phyloP scores from a whole-genome alignment of 2,329 filamentous ascomycete species.

The Pseudogymnoascus pannorum region DNA sequence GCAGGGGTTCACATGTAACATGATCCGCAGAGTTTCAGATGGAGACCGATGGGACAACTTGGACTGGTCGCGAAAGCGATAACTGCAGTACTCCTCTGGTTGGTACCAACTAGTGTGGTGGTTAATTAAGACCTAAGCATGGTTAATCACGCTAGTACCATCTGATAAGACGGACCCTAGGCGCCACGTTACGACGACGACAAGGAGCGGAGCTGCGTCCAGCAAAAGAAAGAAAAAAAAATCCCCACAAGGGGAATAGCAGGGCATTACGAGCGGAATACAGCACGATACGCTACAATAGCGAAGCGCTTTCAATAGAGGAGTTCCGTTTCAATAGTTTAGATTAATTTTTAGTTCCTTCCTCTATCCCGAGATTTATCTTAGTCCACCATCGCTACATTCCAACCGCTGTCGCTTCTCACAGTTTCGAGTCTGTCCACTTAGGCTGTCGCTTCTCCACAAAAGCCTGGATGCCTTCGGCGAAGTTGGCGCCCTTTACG shows the following conservation, averaged over 20 bases:
- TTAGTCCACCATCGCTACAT: not conserved
- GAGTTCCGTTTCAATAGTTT: slow-evolving; percentile 5
- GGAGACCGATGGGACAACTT: not conserved
- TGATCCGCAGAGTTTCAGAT: not conserved
- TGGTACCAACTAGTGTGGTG: not conserved
- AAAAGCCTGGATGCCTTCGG: slow-evolving; percentile 65
- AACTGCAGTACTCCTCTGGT: not conserved
- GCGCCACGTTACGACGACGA: not conserved
- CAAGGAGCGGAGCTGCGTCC: not conserved
- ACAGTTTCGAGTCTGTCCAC: slow-evolving; percentile 55
- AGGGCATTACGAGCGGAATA: not conserved
- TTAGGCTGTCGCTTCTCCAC: slow-evolving; percentile 62
- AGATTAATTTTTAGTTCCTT: slow-evolving; percentile 7
- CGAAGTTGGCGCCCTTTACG: slow-evolving; percentile 60
- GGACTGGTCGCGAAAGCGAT: not conserved
- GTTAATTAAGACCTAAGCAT: not conserved
- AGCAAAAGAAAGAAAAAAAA: slow-evolving; percentile 10
- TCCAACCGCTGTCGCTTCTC: slow-evolving; percentile 11
- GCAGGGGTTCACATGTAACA: not conserved
- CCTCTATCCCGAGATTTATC: not conserved
- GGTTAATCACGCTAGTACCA: not conserved
- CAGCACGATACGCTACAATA: not conserved
- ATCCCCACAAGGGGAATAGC: not conserved
- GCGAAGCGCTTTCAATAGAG: not conserved
- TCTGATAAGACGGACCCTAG: slow-evolving; percentile 4